A percentile compares a stretch with the other conserved stretches of the same genome.
These are phyloP conservation scores for Penicillium salamii DNA, from an alignment of 495 filamentous ascomycete genomes.

Conservation along the genomic window DNA sequence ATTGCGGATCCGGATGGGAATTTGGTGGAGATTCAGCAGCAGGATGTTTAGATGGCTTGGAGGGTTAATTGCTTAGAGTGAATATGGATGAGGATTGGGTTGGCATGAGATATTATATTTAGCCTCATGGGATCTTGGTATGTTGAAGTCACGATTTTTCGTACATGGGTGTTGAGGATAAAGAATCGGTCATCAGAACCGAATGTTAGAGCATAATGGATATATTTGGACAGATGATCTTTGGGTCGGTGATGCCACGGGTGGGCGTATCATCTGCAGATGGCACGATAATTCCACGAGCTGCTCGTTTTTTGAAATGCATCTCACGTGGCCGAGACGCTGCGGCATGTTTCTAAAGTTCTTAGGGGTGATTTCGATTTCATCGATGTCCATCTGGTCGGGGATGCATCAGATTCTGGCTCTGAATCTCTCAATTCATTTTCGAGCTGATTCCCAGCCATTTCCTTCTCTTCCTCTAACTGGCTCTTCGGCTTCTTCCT, in stretches of 20 bases:
- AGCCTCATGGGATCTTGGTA: no score
- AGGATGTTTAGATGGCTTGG: not conserved
- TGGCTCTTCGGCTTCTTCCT: conserved; percentile 22
- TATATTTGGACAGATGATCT: conserved; percentile 38
- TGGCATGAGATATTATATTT: not conserved
- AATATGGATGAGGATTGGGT: no score
- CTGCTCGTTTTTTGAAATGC: conserved; percentile 15
- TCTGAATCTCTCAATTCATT: conserved; percentile 15
- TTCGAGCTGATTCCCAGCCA: conserved; percentile 19
- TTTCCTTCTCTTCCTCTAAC: conserved; percentile 14
- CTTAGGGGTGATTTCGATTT: not conserved
- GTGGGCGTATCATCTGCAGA: conserved; percentile 28
- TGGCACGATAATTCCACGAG: conserved; percentile 20
- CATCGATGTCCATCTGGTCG: conserved; percentile 15
- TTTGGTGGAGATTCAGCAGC: conserved; percentile 27
- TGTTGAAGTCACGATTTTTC: no score
- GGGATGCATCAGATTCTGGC: conserved; percentile 11
- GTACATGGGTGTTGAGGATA: no score
- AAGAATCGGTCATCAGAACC: conserved; percentile 45
- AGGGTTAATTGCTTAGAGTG: no score
- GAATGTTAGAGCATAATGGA: conserved; percentile 36
- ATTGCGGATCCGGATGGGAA: conserved; percentile 30
- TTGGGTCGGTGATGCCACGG: conserved; percentile 36
- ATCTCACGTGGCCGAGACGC: not conserved
- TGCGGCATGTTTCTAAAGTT: not conserved